Evolutionary conservation across 306 rosid species (phyloP).

Genomic region (Trichosanthes truncata): DNA sequence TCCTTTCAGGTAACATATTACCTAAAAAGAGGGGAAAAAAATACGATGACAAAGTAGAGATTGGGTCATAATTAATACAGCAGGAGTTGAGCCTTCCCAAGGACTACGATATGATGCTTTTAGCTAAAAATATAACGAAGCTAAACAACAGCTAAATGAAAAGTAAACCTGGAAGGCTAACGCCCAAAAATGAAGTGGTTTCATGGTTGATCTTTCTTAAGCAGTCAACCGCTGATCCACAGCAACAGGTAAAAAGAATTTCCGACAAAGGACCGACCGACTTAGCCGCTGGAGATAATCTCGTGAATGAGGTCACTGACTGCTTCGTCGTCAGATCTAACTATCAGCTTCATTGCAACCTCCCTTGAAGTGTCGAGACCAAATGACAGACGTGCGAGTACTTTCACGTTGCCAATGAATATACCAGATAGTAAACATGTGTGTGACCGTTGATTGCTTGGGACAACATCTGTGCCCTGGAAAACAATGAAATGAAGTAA

Average conservation of each 20-base stretch:
- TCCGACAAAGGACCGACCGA: neutral
- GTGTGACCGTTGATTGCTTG: slow-evolving; percentile 86
- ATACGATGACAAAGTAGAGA: neutral
- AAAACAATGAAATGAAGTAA: slow-evolving; percentile 7
- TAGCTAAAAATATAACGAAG: neutral
- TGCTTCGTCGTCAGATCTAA: slow-evolving; percentile 63
- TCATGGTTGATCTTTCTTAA: slow-evolving; percentile 8
- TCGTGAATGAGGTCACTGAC: slow-evolving; percentile 85
- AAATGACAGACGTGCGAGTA: slow-evolving; percentile 76
- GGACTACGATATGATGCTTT: neutral
- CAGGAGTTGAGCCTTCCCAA: slow-evolving; percentile 6
- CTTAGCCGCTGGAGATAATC: slow-evolving; percentile 90
- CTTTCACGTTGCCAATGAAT: slow-evolving; percentile 69
- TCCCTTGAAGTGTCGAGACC: slow-evolving; percentile 87
- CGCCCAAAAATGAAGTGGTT: slow-evolving; percentile 2
- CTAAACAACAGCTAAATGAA: neutral
- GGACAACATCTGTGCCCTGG: slow-evolving; percentile 86
- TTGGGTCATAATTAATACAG: neutral
- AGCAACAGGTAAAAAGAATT: neutral
- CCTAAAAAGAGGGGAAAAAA: neutral
- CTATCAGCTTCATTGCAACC: slow-evolving; percentile 90
- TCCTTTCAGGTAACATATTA: neutral
- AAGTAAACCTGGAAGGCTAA: neutral
- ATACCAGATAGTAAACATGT: slow-evolving; percentile 77
- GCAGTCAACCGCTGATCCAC: neutral